Conservation (phyloP, 179 eudicot genomes). For the Drosera spatulata region DNA sequence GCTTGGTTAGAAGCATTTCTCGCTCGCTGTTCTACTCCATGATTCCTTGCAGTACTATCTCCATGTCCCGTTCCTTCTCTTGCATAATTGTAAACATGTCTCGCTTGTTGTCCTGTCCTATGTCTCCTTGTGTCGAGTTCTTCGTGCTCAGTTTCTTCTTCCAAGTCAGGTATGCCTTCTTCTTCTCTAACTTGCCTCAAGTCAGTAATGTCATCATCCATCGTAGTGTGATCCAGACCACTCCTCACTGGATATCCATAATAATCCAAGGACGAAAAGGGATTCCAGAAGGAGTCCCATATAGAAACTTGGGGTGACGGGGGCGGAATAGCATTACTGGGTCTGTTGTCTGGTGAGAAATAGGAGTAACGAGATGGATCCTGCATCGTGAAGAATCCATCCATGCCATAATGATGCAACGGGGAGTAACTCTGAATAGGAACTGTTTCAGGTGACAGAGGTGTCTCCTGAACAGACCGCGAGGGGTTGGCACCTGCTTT, state of each 20-base stretch:
- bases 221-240: conserved; percentile 43
- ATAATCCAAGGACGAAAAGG: conserved; percentile 80
- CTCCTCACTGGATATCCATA: conserved; percentile 66
- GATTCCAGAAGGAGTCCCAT: conserved; percentile 99
- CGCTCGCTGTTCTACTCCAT: conserved; percentile 22
- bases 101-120: too few relatives aligned
- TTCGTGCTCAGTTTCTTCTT: too few relatives aligned
- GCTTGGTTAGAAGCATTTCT: conserved; percentile 10
- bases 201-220: conserved; percentile 42
- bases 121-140: too few relatives aligned
- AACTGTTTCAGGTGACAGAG: conserved; percentile 67
- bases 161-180: too few relatives aligned
- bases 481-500: conserved; percentile 67
- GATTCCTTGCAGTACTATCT: conserved; percentile 28
- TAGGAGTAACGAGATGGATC: conserved; percentile 36
- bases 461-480: conserved; percentile 65
- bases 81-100: too few relatives aligned
- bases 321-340: conserved; percentile 33
- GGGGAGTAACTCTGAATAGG: conserved; percentile 59
- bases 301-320: conserved; percentile 72
- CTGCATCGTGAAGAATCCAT: conserved; percentile 57
- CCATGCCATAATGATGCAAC: conserved; percentile 48
- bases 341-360: conserved; percentile 45
- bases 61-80: conserved; percentile 16
- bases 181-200: too few relatives aligned